phyloP scores from a whole-genome alignment of 2,329 filamentous ascomycete species.

The Claviceps citrina region DNA sequence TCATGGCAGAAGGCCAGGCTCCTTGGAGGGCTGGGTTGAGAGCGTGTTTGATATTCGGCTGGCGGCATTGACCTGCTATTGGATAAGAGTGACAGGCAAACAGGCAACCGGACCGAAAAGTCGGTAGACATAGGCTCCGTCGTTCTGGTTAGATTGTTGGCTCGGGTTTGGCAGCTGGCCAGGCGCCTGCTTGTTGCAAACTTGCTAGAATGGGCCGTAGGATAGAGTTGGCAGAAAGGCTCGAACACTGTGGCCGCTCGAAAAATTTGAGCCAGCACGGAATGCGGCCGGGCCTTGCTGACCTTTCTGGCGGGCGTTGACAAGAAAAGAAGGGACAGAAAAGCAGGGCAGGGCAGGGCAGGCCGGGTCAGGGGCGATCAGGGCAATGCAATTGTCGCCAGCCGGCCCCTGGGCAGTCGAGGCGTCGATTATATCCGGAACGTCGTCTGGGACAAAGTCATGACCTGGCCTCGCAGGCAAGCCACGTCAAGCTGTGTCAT shows the following conservation, averaged over 20 bases:
- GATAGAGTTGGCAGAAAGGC: neutral
- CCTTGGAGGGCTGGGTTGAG: neutral
- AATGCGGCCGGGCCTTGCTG: neutral
- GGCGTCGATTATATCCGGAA: neutral
- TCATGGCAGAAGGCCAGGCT: constrained; percentile 2
- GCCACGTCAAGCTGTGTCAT: constrained; percentile 6
- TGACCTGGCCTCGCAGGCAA: neutral
- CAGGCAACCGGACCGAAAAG: constrained; percentile 7
- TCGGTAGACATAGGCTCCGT: constrained; percentile 5
- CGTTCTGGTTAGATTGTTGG: neutral
- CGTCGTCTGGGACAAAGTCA: neutral
- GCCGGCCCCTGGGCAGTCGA: neutral
- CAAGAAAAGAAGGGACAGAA: neutral
- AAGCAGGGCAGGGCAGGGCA: neutral
- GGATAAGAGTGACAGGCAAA: constrained; percentile 6
- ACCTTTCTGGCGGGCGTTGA: neutral
- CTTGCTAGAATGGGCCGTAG: neutral
- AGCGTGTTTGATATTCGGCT: constrained; percentile 5
- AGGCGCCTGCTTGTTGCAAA: neutral
- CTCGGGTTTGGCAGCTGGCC: neutral
- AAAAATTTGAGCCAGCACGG: too few species aligned
- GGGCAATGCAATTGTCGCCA: neutral
- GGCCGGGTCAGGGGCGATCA: too few species aligned
- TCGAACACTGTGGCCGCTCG: neutral
- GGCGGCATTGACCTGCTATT: constrained; percentile 5